Conservation (phyloP, 305 asterid genomes). For the Fraxinus angustifolia region DNA sequence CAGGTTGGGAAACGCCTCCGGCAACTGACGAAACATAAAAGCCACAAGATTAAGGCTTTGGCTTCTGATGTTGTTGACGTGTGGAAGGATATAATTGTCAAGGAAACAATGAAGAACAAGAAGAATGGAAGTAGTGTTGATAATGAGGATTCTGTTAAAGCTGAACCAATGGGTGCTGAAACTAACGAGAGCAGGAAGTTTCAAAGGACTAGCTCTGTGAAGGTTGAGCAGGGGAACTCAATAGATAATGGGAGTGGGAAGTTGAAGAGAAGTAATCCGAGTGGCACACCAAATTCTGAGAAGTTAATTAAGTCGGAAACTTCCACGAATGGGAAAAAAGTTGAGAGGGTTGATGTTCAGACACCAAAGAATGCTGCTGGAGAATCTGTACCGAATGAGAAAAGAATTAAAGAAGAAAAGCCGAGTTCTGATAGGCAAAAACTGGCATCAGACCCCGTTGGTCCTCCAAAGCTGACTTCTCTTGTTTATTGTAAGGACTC, state of each 20-base stretch:
- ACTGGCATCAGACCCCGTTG: conserved; percentile 28
- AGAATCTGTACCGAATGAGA: conserved; percentile 32
- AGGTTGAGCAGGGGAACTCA: conserved; percentile 37
- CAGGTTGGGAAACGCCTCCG: conserved; percentile 91
- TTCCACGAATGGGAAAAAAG: conserved; percentile 30
- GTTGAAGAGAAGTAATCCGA: conserved; percentile 35
- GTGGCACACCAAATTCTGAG: conserved; percentile 23
- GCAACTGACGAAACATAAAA: conserved; percentile 80
- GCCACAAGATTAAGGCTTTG: conserved; percentile 60
- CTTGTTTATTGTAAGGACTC: conserved; percentile 72
- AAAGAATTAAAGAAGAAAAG: conserved; percentile 41
- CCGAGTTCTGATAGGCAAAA: conserved; percentile 32
- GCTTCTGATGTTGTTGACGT: conserved; percentile 75
- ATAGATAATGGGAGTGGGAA: conserved; percentile 29
- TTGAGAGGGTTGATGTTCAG: conserved; percentile 34
- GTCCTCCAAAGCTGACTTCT: conserved; percentile 64
- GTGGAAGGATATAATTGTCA: conserved; percentile 70
- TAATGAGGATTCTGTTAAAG: conserved; percentile 33
- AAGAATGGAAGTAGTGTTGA: conserved; percentile 34
- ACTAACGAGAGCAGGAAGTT: conserved; percentile 29
- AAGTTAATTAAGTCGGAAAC: conserved; percentile 33
- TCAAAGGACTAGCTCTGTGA: conserved; percentile 46
- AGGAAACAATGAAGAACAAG: conserved; percentile 55
- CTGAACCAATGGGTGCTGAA: conserved; percentile 35
- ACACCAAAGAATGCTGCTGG: conserved; percentile 24